These are phyloP conservation scores for Botrytis hyacinthi DNA, from an alignment of 2,329 filamentous ascomycete genomes.

Conservation along the genomic window DNA sequence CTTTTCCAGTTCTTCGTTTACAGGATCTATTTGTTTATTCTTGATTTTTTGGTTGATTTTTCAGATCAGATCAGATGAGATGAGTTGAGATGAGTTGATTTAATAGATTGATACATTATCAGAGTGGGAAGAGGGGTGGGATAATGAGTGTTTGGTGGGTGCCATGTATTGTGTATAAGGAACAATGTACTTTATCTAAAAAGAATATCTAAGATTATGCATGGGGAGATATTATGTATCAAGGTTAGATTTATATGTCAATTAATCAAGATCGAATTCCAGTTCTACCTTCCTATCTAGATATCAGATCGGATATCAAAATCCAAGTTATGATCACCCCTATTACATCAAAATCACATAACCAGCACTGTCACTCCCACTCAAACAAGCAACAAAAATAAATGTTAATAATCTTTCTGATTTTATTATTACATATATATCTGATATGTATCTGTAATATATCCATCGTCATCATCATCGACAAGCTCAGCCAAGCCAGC, in stretches of 20 bases:
- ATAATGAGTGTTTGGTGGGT: too few species aligned
- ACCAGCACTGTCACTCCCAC: not conserved
- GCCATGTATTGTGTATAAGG: too few species aligned
- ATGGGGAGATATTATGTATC: too few species aligned
- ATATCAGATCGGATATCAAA: not conserved
- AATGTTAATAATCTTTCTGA: not conserved
- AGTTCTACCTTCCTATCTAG: fast-evolving
- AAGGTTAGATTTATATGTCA: not conserved
- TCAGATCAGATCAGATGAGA: too few species aligned
- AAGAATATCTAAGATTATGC: not conserved
- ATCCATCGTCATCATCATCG: not conserved
- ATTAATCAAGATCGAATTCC: not conserved
- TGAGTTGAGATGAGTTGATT: too few species aligned
- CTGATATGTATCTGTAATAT: not conserved
- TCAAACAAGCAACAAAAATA: not conserved
- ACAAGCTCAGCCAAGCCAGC: not conserved
- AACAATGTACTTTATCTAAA: not conserved
- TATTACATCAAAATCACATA: not conserved
- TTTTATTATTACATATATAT: slow-evolving; percentile 8
- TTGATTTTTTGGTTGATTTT: too few species aligned
- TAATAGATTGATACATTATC: too few species aligned
- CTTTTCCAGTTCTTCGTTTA: not conserved
- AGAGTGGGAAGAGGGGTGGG: too few species aligned
- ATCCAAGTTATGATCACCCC: not conserved
- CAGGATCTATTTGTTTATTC: not conserved